Conservation (phyloP, 2,329 filamentous ascomycete species). For the Cercospora sp. region DNA sequence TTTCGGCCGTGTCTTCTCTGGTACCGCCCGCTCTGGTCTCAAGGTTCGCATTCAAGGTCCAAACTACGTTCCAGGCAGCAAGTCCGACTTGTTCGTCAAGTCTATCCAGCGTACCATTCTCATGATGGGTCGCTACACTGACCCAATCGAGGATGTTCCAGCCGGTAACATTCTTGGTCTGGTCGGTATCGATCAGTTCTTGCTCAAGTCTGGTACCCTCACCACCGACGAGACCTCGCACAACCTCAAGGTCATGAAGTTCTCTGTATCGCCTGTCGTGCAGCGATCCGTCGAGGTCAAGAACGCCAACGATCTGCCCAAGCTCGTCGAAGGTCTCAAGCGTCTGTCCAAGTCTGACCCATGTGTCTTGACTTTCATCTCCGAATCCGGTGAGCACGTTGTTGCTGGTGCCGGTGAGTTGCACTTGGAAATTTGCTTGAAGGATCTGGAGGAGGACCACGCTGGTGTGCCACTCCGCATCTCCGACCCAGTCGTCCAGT, state of each 20-base stretch:
- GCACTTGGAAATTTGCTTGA: slow-evolving; percentile 99
- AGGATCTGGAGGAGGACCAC: slow-evolving; percentile 99
- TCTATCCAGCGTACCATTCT: slow-evolving; percentile 98
- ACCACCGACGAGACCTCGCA: slow-evolving; percentile 96
- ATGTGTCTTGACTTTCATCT: slow-evolving; percentile 89
- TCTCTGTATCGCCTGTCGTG: slow-evolving; percentile 99
- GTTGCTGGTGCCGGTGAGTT: slow-evolving; percentile 99
- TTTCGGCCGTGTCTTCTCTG: slow-evolving; percentile 99
- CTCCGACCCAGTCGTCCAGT: slow-evolving; percentile 96
- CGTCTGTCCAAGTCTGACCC: slow-evolving; percentile 99
- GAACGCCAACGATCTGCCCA: slow-evolving; percentile 99
- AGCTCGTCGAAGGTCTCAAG: slow-evolving; percentile 99
- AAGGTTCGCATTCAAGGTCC: slow-evolving; percentile 99
- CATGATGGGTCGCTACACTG: slow-evolving; percentile 99
- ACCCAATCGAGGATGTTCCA: slow-evolving; percentile 98
- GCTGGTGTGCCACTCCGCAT: slow-evolving; percentile 96
- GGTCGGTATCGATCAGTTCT: slow-evolving; percentile 99
- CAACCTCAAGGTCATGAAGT: slow-evolving; percentile 99
- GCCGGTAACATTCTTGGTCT: slow-evolving; percentile 99
- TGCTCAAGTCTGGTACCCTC: slow-evolving; percentile 99
- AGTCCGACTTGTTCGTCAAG: slow-evolving; percentile 99
- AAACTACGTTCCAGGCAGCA: slow-evolving; percentile 97
- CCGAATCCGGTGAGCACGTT: slow-evolving; percentile 94
- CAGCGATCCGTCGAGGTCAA: slow-evolving; percentile 99
- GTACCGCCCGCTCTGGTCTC: slow-evolving; percentile 94